A percentile compares a stretch with the other conserved stretches of the same genome.
Evolutionary conservation across 768 basidiomycete species (phyloP).

Genomic region (Pulveroboletus sp.): DNA sequence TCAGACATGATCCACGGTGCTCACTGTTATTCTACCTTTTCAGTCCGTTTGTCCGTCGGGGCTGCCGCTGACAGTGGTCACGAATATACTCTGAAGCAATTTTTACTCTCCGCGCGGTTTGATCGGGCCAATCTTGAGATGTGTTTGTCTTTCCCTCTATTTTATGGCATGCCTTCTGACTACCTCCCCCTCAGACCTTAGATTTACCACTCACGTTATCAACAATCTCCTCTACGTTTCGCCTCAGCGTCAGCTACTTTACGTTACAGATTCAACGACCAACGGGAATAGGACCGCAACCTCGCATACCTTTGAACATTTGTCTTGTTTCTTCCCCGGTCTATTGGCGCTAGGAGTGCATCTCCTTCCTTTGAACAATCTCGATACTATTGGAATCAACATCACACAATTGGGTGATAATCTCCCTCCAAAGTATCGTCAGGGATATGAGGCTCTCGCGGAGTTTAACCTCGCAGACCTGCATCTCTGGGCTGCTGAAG

Average conservation of each 20-base stretch:
- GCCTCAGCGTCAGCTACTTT: constrained; percentile 61
- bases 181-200: constrained; percentile 45
- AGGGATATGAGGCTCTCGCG: constrained; percentile 39
- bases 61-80: constrained; percentile 71
- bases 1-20: neutral
- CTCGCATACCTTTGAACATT: constrained; percentile 62
- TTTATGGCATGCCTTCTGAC: constrained; percentile 3
- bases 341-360: constrained; percentile 69
- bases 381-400: constrained; percentile 47
- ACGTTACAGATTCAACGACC: constrained; percentile 54
- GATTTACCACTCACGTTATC: constrained; percentile 58
- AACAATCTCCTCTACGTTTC: constrained; percentile 66
- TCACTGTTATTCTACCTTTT: constrained; percentile 1
- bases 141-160: constrained; percentile 44
- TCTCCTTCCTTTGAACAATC: constrained; percentile 54
- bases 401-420: constrained; percentile 34
- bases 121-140: constrained; percentile 61
- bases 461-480: constrained; percentile 56
- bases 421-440: constrained; percentile 18
- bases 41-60: constrained; percentile 55
- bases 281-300: constrained; percentile 31
- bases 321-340: constrained; percentile 78
- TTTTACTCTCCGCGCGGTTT: constrained; percentile 60
- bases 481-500: constrained; percentile 75
- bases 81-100: constrained; percentile 76